phyloP scores from a whole-genome alignment of 805 yeast genomes.

The Spathaspora gorwiae region DNA sequence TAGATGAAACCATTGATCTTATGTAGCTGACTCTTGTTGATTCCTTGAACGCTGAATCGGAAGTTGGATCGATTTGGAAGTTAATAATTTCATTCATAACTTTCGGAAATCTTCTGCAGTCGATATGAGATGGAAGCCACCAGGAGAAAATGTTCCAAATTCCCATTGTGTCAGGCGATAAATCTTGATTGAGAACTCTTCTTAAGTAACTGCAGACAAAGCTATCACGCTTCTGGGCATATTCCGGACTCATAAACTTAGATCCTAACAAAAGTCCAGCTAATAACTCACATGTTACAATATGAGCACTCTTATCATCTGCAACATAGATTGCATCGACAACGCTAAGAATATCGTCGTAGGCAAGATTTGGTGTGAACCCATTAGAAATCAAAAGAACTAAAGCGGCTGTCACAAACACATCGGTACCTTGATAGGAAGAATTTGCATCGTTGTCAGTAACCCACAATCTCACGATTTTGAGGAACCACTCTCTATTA shows the following conservation, averaged over 20 bases:
- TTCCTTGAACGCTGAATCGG: slow-evolving; percentile 62
- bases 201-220: slow-evolving; percentile 43
- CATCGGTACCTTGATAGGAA: slow-evolving; percentile 62
- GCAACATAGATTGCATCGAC: slow-evolving; percentile 49
- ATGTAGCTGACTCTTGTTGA: slow-evolving; percentile 57
- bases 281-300: slow-evolving; percentile 66
- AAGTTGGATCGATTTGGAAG: slow-evolving; percentile 43
- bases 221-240: slow-evolving; percentile 37
- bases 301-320: slow-evolving; percentile 72
- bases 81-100: slow-evolving; percentile 42
- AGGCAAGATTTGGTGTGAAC: slow-evolving; percentile 35
- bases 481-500: slow-evolving; percentile 54
- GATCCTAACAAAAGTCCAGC: slow-evolving; percentile 58
- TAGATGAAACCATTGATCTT: slow-evolving; percentile 44
- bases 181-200: slow-evolving; percentile 47
- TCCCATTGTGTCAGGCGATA: slow-evolving; percentile 67
- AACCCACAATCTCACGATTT: slow-evolving; percentile 47
- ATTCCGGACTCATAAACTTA: slow-evolving; percentile 33
- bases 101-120: slow-evolving; percentile 60
- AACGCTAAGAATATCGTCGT: slow-evolving; percentile 50
- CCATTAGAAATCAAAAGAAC: slow-evolving; percentile 46
- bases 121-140: slow-evolving; percentile 68
- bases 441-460: slow-evolving; percentile 68
- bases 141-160: slow-evolving; percentile 76
- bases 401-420: slow-evolving; percentile 50